Evolutionary conservation across 306 rosid species (phyloP).

Genomic region (Vigna unguiculata): DNA sequence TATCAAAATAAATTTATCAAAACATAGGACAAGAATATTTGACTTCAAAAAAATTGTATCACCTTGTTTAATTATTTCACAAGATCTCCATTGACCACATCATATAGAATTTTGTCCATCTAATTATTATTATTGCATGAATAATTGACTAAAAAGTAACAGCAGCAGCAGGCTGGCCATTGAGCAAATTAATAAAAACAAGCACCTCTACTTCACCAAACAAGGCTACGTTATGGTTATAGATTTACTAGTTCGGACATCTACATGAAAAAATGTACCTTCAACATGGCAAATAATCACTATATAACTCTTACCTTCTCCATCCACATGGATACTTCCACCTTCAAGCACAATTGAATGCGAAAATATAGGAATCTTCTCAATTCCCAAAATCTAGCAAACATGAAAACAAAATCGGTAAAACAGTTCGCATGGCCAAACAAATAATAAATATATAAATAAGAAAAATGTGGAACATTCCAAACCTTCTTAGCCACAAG

Average conservation of each 20-base stretch:
- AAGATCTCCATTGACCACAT: too few species aligned
- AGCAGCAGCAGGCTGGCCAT: too few species aligned
- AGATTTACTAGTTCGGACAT: too few species aligned
- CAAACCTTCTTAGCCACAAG: slow-evolving; percentile 78
- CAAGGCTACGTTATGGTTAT: too few species aligned
- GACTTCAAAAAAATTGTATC: background rate
- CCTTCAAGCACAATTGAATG: slow-evolving; percentile 86
- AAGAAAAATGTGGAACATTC: slow-evolving; percentile 1
- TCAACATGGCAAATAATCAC: slow-evolving; percentile 16
- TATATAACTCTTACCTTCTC: slow-evolving; percentile 71
- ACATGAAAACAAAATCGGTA: slow-evolving; percentile 36
- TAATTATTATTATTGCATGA: too few species aligned
- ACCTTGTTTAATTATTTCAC: too few species aligned
- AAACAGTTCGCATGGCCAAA: background rate
- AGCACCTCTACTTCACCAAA: too few species aligned
- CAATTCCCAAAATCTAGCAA: slow-evolving; percentile 73
- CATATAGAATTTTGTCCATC: too few species aligned
- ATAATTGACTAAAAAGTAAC: too few species aligned
- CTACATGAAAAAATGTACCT: background rate
- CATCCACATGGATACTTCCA: slow-evolving; percentile 99
- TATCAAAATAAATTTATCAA: background rate
- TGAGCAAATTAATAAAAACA: too few species aligned
- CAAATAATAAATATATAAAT: background rate
- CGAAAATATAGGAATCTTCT: slow-evolving; percentile 77
- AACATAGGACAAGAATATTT: background rate